phyloP scores from a whole-genome alignment of 371 early-diverging fungal genomes.

The Aphelidium insulamus region DNA sequence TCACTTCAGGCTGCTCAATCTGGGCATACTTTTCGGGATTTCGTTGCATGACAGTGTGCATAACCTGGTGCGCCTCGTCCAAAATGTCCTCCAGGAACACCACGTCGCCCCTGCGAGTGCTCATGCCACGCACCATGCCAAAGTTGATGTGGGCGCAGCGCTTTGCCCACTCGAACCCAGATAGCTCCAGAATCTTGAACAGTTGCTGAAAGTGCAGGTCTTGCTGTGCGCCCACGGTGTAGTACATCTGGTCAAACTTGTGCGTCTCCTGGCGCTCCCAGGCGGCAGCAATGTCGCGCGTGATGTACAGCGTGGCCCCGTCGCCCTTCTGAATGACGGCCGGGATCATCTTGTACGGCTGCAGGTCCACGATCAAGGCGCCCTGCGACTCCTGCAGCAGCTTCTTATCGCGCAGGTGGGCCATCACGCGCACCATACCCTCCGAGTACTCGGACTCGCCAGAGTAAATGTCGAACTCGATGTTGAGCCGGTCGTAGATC shows the following conservation, averaged over 20 bases:
- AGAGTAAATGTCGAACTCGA: conserved; percentile 91
- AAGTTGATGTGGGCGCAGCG: conserved; percentile 82
- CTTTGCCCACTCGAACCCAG: conserved; percentile 56
- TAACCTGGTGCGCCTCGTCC: conserved; percentile 64
- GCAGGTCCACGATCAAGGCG: conserved; percentile 68
- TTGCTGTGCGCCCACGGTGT: conserved; percentile 92
- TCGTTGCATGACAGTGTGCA: conserved; percentile 82
- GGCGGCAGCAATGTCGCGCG: conserved; percentile 97
- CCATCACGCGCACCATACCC: conserved; percentile 52
- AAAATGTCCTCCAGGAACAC: conserved; percentile 97
- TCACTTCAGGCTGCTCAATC: conserved; percentile 55
- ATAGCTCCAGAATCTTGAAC: conserved; percentile 70
- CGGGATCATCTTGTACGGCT: conserved; percentile 54
- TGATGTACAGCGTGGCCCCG: conserved; percentile 91
- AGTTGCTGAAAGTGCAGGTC: conserved; percentile 91
- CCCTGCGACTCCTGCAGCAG: conserved; percentile 58
- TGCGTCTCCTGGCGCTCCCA: conserved; percentile 73
- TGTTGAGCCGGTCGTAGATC: conserved; percentile 79
- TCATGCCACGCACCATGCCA: conserved; percentile 96
- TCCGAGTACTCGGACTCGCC: conserved; percentile 91
- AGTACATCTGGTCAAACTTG: conserved; percentile 85
- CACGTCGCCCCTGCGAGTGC: conserved; percentile 92
- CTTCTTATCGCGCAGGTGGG: conserved; percentile 38
- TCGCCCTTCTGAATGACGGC: conserved; percentile 85
- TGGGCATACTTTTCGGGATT: conserved; percentile 68